Conservation (phyloP, 306 rosid species). For the Glycine soja region DNA sequence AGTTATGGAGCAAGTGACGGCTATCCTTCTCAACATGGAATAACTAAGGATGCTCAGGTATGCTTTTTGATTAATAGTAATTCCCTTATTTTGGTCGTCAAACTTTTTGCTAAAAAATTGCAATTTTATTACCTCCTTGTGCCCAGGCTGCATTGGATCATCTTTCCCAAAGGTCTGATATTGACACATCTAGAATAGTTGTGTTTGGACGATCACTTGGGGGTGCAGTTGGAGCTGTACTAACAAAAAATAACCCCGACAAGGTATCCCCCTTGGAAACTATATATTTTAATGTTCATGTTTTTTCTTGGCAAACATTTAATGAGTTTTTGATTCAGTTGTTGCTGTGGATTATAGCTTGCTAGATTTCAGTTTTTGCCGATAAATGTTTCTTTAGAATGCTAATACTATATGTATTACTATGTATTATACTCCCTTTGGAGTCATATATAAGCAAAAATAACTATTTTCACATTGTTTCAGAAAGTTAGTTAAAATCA, state of each 20-base stretch:
- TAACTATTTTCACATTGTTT: too few relatives aligned
- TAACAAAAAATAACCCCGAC: conserved; percentile 85
- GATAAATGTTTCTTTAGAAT: conserved; percentile 18
- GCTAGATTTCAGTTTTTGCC: too few relatives aligned
- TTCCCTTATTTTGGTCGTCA: conserved; percentile 16
- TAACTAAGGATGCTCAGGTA: conserved; percentile 94
- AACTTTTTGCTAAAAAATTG: not conserved
- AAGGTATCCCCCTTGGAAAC: conserved; percentile 64
- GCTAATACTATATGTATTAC: not conserved
- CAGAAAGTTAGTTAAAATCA: too few relatives aligned
- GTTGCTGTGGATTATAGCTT: not conserved
- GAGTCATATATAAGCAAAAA: too few relatives aligned
- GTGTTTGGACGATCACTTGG: conserved; percentile 99
- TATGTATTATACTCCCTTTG: not conserved
- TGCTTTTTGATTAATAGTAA: conserved; percentile 36
- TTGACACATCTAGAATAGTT: conserved; percentile 88
- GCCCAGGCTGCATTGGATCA: conserved; percentile 95
- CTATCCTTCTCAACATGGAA: conserved; percentile 95
- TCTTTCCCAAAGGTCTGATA: conserved; percentile 92
- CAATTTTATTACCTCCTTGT: conserved; percentile 27
- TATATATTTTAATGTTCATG: not conserved
- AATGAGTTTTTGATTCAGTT: conserved; percentile 6
- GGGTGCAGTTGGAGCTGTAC: conserved; percentile 97
- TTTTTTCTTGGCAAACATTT: conserved; percentile 25
- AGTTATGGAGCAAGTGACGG: conserved; percentile 99